Percentiles rank a stretch among this genome's conserved stretches.
Conservation (phyloP, 202 grass and related monocot genomes). For the Zizania palustris region DNA sequence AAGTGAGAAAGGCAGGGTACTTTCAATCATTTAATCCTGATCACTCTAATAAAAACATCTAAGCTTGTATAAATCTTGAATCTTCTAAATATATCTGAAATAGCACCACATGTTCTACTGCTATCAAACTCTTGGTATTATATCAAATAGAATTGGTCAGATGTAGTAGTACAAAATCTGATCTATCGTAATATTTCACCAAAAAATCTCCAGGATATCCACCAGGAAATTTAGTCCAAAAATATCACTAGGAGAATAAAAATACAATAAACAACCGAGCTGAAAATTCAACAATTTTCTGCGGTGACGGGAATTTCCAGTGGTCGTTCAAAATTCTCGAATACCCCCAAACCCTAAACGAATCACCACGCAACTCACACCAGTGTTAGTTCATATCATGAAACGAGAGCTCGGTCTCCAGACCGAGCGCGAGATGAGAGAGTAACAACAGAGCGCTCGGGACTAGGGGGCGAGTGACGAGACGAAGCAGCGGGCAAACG, state of each 20-base stretch:
- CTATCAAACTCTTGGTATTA: background rate
- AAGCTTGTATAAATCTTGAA: background rate
- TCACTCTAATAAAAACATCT: background rate
- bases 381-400: background rate
- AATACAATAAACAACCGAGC: background rate
- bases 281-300: slow-evolving; percentile 3
- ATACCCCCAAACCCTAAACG: slow-evolving; percentile 37
- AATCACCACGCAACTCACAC: background rate
- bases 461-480: background rate
- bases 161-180: background rate
- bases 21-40: background rate
- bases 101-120: background rate
- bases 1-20: background rate
- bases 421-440: background rate
- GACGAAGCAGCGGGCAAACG: background rate
- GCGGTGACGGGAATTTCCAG: background rate
- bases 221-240: background rate
- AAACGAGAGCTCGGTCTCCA: no score
- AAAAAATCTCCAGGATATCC: background rate
- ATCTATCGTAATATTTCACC: background rate
- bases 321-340: background rate
- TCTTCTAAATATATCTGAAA: background rate
- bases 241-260: background rate
- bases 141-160: background rate
- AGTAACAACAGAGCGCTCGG: background rate